Evolutionary conservation across 169 alveolate genomes (phyloP).

Genomic region (Pseudocohnilembus persalinus): DNA sequence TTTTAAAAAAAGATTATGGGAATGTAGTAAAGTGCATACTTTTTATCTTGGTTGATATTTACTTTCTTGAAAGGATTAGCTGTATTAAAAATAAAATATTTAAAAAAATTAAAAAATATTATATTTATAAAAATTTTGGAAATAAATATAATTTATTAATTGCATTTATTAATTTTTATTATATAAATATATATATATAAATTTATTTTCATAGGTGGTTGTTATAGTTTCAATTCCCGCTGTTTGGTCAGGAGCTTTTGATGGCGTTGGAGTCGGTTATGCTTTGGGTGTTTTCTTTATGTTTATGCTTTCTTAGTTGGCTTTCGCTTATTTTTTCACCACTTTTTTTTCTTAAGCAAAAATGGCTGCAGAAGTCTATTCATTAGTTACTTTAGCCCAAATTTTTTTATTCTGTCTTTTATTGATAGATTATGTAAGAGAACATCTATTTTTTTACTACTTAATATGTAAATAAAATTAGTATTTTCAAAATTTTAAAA

Average conservation of each 20-base stretch:
- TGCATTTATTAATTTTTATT: neutral
- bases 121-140: too few relatives aligned
- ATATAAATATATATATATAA: too few relatives aligned
- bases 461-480: conserved; percentile 15
- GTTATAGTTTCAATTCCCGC: neutral
- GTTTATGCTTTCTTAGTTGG: neutral
- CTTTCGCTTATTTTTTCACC: conserved; percentile 14
- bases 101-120: too few relatives aligned
- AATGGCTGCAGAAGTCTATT: conserved; percentile 29
- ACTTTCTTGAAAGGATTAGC: neutral
- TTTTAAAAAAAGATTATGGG: conserved; percentile 18
- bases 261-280: neutral
- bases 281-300: neutral
- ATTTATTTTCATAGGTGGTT: neutral
- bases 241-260: neutral
- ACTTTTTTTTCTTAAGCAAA: conserved; percentile 33
- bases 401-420: neutral
- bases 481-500: conserved; percentile 4
- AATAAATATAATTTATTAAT: too few relatives aligned
- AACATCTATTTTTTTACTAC: neutral
- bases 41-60: conserved; percentile 3
- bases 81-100: too few relatives aligned
- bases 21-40: neutral
- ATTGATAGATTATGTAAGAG: neutral
- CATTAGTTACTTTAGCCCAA: conserved; percentile 7